Evolutionary conservation across 2,329 filamentous ascomycete species (phyloP).

Genomic region (Drechslera avenae): DNA sequence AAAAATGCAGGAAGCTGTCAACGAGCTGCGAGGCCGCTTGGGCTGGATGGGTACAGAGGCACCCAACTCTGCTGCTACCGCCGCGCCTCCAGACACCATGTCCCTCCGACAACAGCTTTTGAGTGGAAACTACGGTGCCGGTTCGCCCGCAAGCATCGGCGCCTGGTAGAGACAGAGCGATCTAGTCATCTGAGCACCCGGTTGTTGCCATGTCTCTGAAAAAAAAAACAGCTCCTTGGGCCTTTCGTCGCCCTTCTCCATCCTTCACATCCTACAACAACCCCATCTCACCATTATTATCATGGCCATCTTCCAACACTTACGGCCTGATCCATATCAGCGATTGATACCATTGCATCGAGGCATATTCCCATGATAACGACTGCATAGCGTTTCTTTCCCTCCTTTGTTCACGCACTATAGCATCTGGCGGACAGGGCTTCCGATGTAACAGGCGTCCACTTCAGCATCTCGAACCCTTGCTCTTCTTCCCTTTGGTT

Average conservation of each 20-base stretch:
- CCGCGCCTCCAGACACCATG: constrained; percentile 36
- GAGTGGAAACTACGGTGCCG: constrained; percentile 61
- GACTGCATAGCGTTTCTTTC: constrained; percentile 47
- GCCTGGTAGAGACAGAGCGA: constrained; percentile 53
- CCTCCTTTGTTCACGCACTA: constrained; percentile 23
- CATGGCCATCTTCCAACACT: constrained; percentile 5
- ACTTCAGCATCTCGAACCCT: neutral
- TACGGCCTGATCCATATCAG: constrained; percentile 15
- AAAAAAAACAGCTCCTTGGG: neutral
- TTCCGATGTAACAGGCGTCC: constrained; percentile 21
- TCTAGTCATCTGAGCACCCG: neutral
- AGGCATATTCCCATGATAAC: constrained; percentile 34
- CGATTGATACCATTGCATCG: constrained; percentile 26
- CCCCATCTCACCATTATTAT: constrained; percentile 7
- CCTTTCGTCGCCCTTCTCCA: neutral
- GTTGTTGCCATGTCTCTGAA: neutral
- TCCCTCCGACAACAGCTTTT: constrained; percentile 56
- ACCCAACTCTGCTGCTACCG: constrained; percentile 23
- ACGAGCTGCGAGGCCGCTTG: constrained; percentile 73
- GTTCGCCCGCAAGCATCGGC: constrained; percentile 60
- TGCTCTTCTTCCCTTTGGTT: constrained; percentile 5
- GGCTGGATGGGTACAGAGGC: constrained; percentile 72
- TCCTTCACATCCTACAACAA: neutral
- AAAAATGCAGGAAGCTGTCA: constrained; percentile 78
- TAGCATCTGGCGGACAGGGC: constrained; percentile 28